A percentile compares a stretch with the other conserved stretches of the same genome.
These are phyloP conservation scores for Carallia brachiata DNA, from an alignment of 345 rosid species.

Conservation along the genomic window DNA sequence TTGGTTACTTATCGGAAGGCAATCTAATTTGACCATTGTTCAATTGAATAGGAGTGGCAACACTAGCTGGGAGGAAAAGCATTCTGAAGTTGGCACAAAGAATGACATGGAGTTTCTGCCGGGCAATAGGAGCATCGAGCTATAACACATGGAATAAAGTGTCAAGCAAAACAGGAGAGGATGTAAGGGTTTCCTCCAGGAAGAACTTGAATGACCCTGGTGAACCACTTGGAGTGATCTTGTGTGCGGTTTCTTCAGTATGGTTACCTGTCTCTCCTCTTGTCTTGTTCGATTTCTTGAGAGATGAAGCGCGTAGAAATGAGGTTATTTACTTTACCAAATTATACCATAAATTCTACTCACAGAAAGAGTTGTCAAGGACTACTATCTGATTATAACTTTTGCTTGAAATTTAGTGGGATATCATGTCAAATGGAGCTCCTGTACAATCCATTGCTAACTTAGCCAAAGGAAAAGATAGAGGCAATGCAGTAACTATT, in stretches of 20 bases:
- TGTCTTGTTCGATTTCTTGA: constrained; percentile 72
- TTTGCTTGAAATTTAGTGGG: constrained; percentile 62
- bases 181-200: constrained; percentile 82
- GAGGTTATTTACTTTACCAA: constrained; percentile 48
- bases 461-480: constrained; percentile 86
- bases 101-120: constrained; percentile 83
- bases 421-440: constrained; percentile 67
- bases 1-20: too few relatives aligned
- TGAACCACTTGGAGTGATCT: constrained; percentile 83
- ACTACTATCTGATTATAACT: constrained; percentile 4
- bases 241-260: constrained; percentile 84
- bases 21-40: neutral
- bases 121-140: constrained; percentile 93
- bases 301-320: constrained; percentile 74
- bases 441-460: constrained; percentile 70
- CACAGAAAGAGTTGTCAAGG: neutral
- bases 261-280: constrained; percentile 80
- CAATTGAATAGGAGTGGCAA: constrained; percentile 61
- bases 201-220: constrained; percentile 92
- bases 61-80: constrained; percentile 95
- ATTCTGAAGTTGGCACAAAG: constrained; percentile 84
- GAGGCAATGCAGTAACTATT: constrained; percentile 86
- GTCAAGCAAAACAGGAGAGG: constrained; percentile 84
- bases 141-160: constrained; percentile 85
- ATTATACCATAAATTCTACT: neutral